Base-by-base conservation (phyloP, 2,329 filamentous ascomycete genomes). In the Fulvia fulva region DNA sequence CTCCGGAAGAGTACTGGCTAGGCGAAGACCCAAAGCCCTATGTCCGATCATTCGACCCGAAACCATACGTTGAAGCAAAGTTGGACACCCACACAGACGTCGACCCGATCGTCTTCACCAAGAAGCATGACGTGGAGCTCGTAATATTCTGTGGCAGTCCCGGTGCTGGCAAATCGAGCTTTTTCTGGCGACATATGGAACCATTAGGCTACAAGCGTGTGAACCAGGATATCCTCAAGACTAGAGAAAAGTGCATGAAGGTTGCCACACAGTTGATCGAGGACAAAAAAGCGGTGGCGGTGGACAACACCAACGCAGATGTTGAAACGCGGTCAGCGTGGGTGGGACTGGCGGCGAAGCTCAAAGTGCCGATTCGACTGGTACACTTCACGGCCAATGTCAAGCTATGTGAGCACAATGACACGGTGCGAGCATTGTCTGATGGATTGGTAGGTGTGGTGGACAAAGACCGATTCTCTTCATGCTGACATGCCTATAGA, bases 221-320 rank as follows among this genome's bases (percentile, higher is more conserved):
- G 28, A 99, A 97, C 67, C 94, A 97, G 76, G 94, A 97, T 73
- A 83, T 81, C 1, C 80, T 97, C 49, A 96, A 96, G 74, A 87
- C 84, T 28, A 79, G 84, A 57, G 81, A 83, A 51, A 84, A 80
- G 73, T 87, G 84, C 72, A 75, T 97, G 60, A 89, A 90, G 73
- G 83, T 82, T 23, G 91, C 92, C 14, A 80, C 78, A 51, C 83
- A 88, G 47, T 75, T 83, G 49, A 77, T 97, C 44, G 74, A 80
- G 43, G 80, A 83, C 23, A 86, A 87, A 1, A 80, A 80, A 22
- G 89, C 89, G 2, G 85, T 96, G 3, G 90, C 82, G 25, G 82
- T 97, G 59, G 94, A 99, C 74, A 97, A 96, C 73, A 97, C 94
- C n/a, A 99, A 99, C 71, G 85, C 92, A 28, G 89, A 96, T 75